Evolutionary conservation across 768 basidiomycete species (phyloP).

Genomic region (Lepiota brunneoincarnata): DNA sequence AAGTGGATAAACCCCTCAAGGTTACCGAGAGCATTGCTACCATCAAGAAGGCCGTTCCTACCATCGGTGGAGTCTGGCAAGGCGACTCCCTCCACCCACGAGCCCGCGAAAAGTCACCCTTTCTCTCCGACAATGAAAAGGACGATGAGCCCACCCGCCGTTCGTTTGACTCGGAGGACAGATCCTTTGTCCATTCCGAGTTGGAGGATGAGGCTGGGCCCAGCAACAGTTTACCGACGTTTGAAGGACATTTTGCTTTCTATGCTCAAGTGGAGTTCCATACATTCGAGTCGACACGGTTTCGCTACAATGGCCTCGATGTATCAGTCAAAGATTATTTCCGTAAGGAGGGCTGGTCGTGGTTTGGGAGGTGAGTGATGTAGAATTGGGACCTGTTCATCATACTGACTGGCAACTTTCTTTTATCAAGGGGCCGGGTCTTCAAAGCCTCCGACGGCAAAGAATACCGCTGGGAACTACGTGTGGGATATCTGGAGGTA

Average conservation of each 20-base stretch:
- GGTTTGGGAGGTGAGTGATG: slow-evolving; percentile 15
- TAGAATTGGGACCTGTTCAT: not conserved
- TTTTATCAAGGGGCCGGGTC: slow-evolving; percentile 6
- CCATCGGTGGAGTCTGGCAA: not conserved
- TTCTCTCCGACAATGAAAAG: not conserved
- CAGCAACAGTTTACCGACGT: not conserved
- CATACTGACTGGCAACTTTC: not conserved
- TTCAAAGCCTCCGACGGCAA: slow-evolving; percentile 18
- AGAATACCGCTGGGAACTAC: slow-evolving; percentile 32
- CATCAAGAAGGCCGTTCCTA: slow-evolving; percentile 14
- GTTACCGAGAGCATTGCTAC: slow-evolving; percentile 7
- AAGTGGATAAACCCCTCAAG: slow-evolving; percentile 14
- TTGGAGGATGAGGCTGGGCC: not conserved
- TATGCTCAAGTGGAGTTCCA: slow-evolving; percentile 16
- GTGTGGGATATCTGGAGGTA: slow-evolving; percentile 17
- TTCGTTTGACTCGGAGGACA: not conserved
- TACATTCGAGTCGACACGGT: slow-evolving; percentile 6
- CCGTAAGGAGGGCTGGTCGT: slow-evolving; percentile 16
- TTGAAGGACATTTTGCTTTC: slow-evolving; percentile 3
- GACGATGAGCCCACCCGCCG: not conserved
- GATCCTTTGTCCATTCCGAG: not conserved
- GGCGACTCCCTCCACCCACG: not conserved
- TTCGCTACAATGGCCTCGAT: slow-evolving; percentile 9
- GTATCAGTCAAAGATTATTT: slow-evolving; percentile 14
- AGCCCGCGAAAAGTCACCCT: not conserved